A percentile compares a stretch with the other conserved stretches of the same genome.
Conservation (phyloP, 495 filamentous ascomycete genomes). For the Hypoxylon fragiforme region DNA sequence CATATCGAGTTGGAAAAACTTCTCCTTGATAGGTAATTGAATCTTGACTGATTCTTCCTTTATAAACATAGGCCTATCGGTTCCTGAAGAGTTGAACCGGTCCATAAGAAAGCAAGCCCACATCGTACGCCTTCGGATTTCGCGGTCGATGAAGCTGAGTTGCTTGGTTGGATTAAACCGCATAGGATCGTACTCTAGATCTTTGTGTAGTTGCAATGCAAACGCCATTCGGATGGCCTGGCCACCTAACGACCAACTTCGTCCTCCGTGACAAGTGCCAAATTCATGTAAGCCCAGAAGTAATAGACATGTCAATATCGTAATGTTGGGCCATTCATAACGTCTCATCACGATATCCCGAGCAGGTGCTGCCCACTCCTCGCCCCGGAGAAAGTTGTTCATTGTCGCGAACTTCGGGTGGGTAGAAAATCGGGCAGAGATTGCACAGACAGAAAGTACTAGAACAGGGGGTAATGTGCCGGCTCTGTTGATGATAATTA, state of each 20-base stretch:
- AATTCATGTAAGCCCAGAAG: conserved; percentile 93
- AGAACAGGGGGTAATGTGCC: conserved; percentile 76
- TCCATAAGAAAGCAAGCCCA: conserved; percentile 99
- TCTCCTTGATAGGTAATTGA: conserved; percentile 88
- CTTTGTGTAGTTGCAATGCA: conserved; percentile 89
- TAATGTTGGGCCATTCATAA: conserved; percentile 95
- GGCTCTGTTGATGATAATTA: conserved; percentile 45
- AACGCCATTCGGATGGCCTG: conserved; percentile 97
- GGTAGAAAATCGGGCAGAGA: conserved; percentile 92
- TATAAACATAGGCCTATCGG: conserved; percentile 89
- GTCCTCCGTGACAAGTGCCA: conserved; percentile 92
- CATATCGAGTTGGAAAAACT: conserved; percentile 88
- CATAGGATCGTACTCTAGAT: conserved; percentile 84
- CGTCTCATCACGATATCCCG: conserved; percentile 80
- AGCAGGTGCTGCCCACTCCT: conserved; percentile 84
- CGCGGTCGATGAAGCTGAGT: conserved; percentile 87
- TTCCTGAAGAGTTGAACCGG: conserved; percentile 93
- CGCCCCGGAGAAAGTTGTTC: conserved; percentile 87
- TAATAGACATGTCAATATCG: conserved; percentile 84
- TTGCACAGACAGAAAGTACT: conserved; percentile 87
- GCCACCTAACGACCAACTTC: conserved; percentile 93
- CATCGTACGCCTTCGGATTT: conserved; percentile 92
- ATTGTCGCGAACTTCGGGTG: conserved; percentile 83
- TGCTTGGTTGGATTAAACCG: conserved; percentile 66
- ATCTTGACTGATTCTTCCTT: conserved; percentile 86